phyloP scores from a whole-genome alignment of 495 filamentous ascomycete genomes.

The Lasiosphaeria hispida region DNA sequence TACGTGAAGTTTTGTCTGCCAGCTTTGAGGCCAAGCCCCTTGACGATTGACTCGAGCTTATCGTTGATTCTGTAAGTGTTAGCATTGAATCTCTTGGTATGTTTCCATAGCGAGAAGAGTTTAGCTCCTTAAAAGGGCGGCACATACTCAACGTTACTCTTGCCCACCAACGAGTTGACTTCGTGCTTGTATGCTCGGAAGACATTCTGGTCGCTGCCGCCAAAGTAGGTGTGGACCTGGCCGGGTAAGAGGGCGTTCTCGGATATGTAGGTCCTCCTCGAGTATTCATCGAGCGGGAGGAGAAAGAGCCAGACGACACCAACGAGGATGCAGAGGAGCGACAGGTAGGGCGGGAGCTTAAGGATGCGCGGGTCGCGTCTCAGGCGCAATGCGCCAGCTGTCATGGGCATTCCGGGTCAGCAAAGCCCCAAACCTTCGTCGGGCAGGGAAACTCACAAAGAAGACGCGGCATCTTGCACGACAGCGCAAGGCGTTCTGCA shows the following conservation, averaged over 20 bases:
- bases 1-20: slow-evolving; percentile 77
- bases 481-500: slow-evolving; percentile 27
- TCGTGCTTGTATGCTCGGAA: slow-evolving; percentile 92
- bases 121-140: background rate
- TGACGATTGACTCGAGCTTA: slow-evolving; percentile 70
- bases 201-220: slow-evolving; percentile 90
- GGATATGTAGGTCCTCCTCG: slow-evolving; percentile 89
- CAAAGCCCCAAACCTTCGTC: background rate
- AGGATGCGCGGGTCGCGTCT: slow-evolving; percentile 67
- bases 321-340: slow-evolving; percentile 79
- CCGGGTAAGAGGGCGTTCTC: slow-evolving; percentile 95
- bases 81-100: background rate
- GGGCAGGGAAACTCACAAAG: slow-evolving; percentile 19
- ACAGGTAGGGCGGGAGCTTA: slow-evolving; percentile 77
- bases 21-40: slow-evolving; percentile 75
- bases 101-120: background rate
- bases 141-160: slow-evolving; percentile 49
- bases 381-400: slow-evolving; percentile 51
- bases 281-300: slow-evolving; percentile 91
- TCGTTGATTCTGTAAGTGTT: slow-evolving; percentile 54
- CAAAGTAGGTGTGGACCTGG: slow-evolving; percentile 96
- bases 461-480: slow-evolving; percentile 35
- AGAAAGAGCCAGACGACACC: slow-evolving; percentile 91
- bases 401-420: slow-evolving; percentile 2
- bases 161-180: slow-evolving; percentile 59